phyloP scores from a whole-genome alignment of 257 asterid species.

The Lantana camara region DNA sequence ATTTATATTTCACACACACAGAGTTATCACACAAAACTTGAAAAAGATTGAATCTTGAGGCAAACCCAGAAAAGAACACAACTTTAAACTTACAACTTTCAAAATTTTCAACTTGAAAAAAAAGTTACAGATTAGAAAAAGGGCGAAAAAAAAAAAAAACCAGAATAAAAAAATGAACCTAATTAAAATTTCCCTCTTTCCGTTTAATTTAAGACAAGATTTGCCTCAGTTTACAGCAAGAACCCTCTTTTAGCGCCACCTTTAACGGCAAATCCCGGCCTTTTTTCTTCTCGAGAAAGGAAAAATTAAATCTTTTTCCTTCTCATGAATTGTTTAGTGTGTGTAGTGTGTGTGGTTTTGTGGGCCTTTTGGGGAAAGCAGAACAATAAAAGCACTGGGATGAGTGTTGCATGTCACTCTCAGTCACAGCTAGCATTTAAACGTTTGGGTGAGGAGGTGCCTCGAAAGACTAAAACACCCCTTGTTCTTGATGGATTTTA shows the following conservation, averaged over 20 bases:
- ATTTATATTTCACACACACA: conserved; percentile 22
- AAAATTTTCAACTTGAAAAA: neutral
- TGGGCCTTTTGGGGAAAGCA: conserved; percentile 48
- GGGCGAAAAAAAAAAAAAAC: neutral
- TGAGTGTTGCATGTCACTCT: conserved; percentile 47
- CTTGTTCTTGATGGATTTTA: neutral
- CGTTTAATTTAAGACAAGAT: conserved; percentile 8
- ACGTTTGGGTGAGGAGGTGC: conserved; percentile 35
- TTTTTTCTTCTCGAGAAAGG: conserved; percentile 9
- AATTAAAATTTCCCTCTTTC: neutral
- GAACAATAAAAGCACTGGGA: conserved; percentile 46
- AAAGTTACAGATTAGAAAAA: no score
- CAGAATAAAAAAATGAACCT: conserved; percentile 21
- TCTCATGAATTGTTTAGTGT: conserved; percentile 17
- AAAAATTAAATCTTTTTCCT: conserved; percentile 23
- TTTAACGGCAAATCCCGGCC: conserved; percentile 34
- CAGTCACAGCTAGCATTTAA: conserved; percentile 57
- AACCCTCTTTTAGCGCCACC: conserved; percentile 40
- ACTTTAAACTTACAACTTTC: conserved; percentile 18
- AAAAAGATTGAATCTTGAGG: conserved; percentile 20
- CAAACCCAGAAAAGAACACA: neutral
- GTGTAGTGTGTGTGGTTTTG: conserved; percentile 18
- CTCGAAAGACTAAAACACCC: conserved; percentile 29
- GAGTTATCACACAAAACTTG: neutral
- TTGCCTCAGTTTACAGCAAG: neutral